Evolutionary conservation across 768 basidiomycete species (phyloP), one percentile per base, ranked within the genome.

Genomic region (Leccinellum albellum): DNA sequence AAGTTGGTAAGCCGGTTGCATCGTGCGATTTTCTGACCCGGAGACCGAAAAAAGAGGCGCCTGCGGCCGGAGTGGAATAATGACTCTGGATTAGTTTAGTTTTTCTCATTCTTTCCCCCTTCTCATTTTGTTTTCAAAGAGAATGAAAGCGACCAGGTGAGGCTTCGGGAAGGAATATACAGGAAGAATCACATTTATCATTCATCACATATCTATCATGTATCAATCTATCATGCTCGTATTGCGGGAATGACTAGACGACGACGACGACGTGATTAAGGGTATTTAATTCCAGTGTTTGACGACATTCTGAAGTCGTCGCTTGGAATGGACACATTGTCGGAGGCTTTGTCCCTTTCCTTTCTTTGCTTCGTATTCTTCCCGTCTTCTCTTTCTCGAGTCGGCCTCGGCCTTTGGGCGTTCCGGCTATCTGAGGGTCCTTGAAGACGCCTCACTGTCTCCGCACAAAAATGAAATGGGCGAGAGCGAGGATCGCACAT

Each of bases 291-390:
- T 14, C 45, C 24, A 10, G 23, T 24, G 21, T 23, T 47, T 23
- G 46, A 24, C 4, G 17, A 26, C n/a, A 12, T 9, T 23, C 44
- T 14, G 6, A 14, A 47, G 21, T 24, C 17, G 15, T 46, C 26
- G 15, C 49, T 32, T 23, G 35, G 50, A 61, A 61, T 55, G 14
- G 59, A 48, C 50, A 56, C 45, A 61, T 61, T 56, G 35, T 45
- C 58, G 51, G 58, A 48, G 4, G 15, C n/a, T 49, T 60, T 31
- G n/a, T 20, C 40, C n/a, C 40, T n/a, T 20, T 42, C 17, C 6
- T n/a, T 5, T 26, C 40, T 10, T 24, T 13, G 14, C 24, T 46
- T 46, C 24, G 14, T 37, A 12, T 24, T 47, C 24, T 31, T 35
- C n/a, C 10, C 46, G 14, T 8, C 6, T 50, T 26, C 10, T 23